Percentiles rank a stretch among this genome's conserved stretches.
These are phyloP conservation scores for Pichia sp. DNA, from an alignment of 1,139 yeast species.

Conservation along the genomic window DNA sequence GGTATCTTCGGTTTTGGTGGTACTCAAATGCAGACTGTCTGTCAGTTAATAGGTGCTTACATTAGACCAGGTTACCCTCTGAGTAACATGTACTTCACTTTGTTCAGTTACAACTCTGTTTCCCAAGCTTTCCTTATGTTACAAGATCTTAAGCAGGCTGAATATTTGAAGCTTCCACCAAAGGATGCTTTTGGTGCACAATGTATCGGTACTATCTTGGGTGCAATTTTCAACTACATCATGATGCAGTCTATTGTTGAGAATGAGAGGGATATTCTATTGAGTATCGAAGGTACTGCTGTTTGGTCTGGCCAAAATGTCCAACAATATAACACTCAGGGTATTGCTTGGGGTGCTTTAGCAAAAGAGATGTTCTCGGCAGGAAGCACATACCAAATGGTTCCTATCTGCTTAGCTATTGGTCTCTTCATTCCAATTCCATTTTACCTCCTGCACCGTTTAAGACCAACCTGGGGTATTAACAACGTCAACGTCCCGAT, in stretches of 20 bases:
- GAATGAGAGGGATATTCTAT: conserved; percentile 21
- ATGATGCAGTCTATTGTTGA: conserved; percentile 27
- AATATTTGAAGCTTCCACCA: conserved; percentile 2
- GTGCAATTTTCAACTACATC: conserved; percentile 43
- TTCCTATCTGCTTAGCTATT: conserved; percentile 22
- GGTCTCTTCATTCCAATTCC: conserved; percentile 25
- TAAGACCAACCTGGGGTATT: conserved; percentile 24
- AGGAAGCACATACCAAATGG: conserved; percentile 25
- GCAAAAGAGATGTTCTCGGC: conserved; percentile 26
- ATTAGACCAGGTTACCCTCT: conserved; percentile 3
- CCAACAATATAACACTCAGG: conserved; percentile 28
- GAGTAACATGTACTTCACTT: conserved; percentile 1
- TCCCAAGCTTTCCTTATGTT: conserved; percentile 1
- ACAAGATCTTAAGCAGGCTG: conserved; percentile 2
- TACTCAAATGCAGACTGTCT: conserved; percentile 3
- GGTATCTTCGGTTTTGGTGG: conserved; percentile 3
- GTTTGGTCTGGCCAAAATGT: conserved; percentile 29
- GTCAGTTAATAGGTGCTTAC: conserved; percentile 3
- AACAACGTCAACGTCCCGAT: conserved; percentile 23
- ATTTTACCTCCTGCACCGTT: conserved; percentile 21
- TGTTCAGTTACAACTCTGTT: conserved; percentile 2
- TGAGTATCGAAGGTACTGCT: conserved; percentile 26
- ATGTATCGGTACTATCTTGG: conserved; percentile 34
- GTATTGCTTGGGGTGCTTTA: conserved; percentile 28
- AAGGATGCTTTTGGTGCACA: conserved; percentile 1